phyloP scores from a whole-genome alignment of 805 yeast genomes.

The Candida sanyiensis region DNA sequence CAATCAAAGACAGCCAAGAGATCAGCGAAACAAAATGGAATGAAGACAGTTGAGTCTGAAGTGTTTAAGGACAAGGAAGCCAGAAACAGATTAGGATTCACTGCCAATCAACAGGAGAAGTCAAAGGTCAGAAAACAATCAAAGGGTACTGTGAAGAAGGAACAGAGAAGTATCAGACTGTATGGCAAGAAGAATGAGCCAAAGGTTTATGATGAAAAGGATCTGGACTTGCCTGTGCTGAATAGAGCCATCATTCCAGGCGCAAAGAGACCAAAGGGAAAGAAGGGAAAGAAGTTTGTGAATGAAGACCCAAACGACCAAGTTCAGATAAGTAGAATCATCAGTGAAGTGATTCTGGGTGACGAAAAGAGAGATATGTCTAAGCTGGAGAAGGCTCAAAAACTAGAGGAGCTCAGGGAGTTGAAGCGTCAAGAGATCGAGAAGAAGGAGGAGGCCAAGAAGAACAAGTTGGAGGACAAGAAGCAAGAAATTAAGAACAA shows the following conservation, averaged over 20 bases:
- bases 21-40: constrained; percentile 43
- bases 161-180: constrained; percentile 55
- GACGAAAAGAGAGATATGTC: constrained; percentile 77
- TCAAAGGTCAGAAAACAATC: constrained; percentile 44
- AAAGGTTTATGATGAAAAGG: constrained; percentile 61
- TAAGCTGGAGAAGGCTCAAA: constrained; percentile 82
- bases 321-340: constrained; percentile 57
- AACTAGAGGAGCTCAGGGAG: constrained; percentile 86
- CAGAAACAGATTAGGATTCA: constrained; percentile 51
- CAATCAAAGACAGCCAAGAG: constrained; percentile 59
- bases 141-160: constrained; percentile 55
- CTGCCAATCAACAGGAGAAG: constrained; percentile 42
- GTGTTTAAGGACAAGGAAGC: constrained; percentile 63
- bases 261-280: constrained; percentile 66
- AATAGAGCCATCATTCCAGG: constrained; percentile 88
- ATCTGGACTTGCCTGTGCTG: constrained; percentile 70
- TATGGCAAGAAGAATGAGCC: constrained; percentile 54
- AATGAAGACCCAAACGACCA: constrained; percentile 54
- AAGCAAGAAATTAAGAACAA: constrained; percentile 71
- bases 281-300: constrained; percentile 79
- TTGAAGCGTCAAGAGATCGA: constrained; percentile 83
- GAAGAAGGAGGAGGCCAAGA: constrained; percentile 67
- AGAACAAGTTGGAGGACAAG: constrained; percentile 64
- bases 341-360: constrained; percentile 76
- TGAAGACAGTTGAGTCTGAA: constrained; percentile 58